A percentile compares a stretch with the other conserved stretches of the same genome.
Conservation (phyloP, 257 asterid species). For the Striga asiatica region DNA sequence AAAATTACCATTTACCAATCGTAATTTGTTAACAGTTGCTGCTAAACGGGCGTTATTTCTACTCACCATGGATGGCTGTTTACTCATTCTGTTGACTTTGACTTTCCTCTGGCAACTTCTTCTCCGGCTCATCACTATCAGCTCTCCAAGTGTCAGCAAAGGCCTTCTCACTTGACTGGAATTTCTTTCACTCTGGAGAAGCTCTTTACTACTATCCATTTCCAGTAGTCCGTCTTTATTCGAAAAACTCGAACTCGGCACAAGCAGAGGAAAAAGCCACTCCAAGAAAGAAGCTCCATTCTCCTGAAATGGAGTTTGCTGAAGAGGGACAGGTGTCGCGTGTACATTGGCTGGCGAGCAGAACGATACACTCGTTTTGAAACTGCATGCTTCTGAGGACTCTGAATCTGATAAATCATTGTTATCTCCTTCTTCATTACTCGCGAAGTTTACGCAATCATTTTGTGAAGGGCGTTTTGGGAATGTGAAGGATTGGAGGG, state of each 20-base stretch:
- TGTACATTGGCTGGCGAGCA: constrained; percentile 16
- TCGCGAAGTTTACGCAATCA: too few relatives aligned
- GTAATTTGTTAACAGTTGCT: too few relatives aligned
- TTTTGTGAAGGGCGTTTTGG: too few relatives aligned
- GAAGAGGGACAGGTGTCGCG: too few relatives aligned
- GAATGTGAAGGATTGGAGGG: neutral
- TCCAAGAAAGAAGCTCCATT: constrained; percentile 74
- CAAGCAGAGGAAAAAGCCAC: constrained; percentile 68
- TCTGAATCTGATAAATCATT: constrained; percentile 31
- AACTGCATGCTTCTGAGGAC: constrained; percentile 29
- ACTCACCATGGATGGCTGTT: constrained; percentile 51
- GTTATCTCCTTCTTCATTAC: too few relatives aligned
- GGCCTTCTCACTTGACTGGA: constrained; percentile 32
- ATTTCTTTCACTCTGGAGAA: constrained; percentile 22
- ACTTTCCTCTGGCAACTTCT: constrained; percentile 63
- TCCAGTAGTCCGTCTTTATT: constrained; percentile 26
- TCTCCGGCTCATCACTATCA: constrained; percentile 83
- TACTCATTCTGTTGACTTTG: constrained; percentile 31
- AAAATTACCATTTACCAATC: too few relatives aligned
- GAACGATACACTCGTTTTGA: constrained; percentile 35
- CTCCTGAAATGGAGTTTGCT: too few relatives aligned
- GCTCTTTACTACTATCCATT: constrained; percentile 20
- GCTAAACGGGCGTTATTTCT: too few relatives aligned
- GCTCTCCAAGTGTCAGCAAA: constrained; percentile 79
- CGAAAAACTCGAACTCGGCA: constrained; percentile 22